Conservation (phyloP, 2,329 filamentous ascomycete genomes). For the Fusarium sp. region DNA sequence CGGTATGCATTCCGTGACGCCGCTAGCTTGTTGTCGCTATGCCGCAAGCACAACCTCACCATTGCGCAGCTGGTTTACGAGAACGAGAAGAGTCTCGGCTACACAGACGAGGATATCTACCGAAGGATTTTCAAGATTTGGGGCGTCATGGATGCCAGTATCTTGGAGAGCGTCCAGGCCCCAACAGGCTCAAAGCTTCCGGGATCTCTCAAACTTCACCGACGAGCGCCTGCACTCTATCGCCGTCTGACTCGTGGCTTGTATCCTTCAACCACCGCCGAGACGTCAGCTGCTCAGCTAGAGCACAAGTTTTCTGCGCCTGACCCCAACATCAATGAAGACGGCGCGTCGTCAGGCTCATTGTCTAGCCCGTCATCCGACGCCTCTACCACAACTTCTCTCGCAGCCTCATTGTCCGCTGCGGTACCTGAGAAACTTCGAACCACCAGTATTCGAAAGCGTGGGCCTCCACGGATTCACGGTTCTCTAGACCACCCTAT, state of each 20-base stretch:
- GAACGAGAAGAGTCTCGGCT: slow-evolving; percentile 63
- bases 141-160: slow-evolving; percentile 64
- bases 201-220: slow-evolving; percentile 60
- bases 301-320: slow-evolving; percentile 22
- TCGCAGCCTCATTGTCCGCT: slow-evolving; percentile 2
- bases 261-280: slow-evolving; percentile 51
- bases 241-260: slow-evolving; percentile 58
- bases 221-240: slow-evolving; percentile 60
- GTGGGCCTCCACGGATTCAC: slow-evolving; percentile 55
- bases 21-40: slow-evolving; percentile 58
- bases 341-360: neutral
- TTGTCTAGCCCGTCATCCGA: neutral
- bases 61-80: slow-evolving; percentile 64
- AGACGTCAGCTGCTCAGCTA: slow-evolving; percentile 24
- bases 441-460: slow-evolving; percentile 25
- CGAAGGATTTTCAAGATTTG: slow-evolving; percentile 61
- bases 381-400: slow-evolving; percentile 6
- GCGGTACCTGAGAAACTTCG: slow-evolving; percentile 14
- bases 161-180: slow-evolving; percentile 61
- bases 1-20: slow-evolving; percentile 61
- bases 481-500: slow-evolving; percentile 60
- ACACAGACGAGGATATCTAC: slow-evolving; percentile 61
- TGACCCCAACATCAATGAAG: slow-evolving; percentile 15
- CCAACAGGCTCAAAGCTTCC: slow-evolving; percentile 56
- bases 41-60: slow-evolving; percentile 62